These are phyloP conservation scores for Chlamydomonas sp. DNA, from an alignment of 139 green algal species.

Conservation along the genomic window DNA sequence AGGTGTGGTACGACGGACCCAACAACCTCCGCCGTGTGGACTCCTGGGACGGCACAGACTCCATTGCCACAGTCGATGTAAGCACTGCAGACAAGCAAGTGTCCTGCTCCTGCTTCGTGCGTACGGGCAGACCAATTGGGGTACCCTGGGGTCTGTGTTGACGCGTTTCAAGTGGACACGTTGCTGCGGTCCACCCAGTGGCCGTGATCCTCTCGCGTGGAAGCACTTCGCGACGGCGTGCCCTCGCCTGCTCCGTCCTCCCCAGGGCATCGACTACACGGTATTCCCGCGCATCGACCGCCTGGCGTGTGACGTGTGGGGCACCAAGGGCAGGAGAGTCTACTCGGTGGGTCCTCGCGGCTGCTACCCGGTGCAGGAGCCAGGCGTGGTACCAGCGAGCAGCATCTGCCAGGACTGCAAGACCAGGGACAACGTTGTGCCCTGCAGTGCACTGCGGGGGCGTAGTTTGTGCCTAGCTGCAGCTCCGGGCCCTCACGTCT, in stretches of 20 bases:
- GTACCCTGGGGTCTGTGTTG: neutral
- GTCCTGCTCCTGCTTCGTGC: neutral
- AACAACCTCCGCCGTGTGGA: constrained; percentile 39
- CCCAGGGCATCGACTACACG: constrained; percentile 40
- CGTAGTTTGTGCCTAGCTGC: neutral
- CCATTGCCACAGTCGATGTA: constrained; percentile 2
- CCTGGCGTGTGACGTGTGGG: constrained; percentile 38
- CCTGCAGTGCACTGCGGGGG: neutral
- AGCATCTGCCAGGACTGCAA: neutral
- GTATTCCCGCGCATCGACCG: constrained; percentile 47
- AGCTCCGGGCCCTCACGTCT: no score
- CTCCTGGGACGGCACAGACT: constrained; percentile 37
- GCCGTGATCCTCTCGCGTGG: neutral
- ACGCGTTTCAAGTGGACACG: neutral
- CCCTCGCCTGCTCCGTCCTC: neutral
- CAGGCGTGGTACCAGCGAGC: neutral
- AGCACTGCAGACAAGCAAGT: neutral
- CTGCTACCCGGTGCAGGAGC: neutral
- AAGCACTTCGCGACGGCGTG: neutral
- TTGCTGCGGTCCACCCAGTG: neutral
- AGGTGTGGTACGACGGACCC: constrained; percentile 38
- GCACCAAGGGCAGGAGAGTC: neutral
- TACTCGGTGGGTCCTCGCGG: neutral
- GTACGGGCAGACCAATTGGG: neutral
- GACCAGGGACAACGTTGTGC: neutral